These are phyloP conservation scores for Penicillium concentricum DNA, from an alignment of 2,329 filamentous ascomycete species.

Conservation along the genomic window DNA sequence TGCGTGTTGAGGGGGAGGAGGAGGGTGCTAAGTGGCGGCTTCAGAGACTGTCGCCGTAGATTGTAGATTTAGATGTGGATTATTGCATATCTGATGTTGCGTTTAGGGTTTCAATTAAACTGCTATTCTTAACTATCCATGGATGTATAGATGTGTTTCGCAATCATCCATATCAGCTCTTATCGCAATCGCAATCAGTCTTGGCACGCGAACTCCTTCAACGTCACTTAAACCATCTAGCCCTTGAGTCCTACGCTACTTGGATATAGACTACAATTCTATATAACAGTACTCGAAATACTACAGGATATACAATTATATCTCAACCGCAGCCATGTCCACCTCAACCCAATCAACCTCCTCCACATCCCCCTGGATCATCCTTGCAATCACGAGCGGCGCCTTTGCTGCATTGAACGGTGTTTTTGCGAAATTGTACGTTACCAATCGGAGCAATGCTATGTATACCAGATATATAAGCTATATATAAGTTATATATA, in stretches of 20 bases:
- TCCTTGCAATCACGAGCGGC: constrained; percentile 61
- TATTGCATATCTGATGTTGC: not conserved
- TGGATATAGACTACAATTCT: constrained; percentile 4
- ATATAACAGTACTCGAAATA: not conserved
- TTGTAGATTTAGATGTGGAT: not conserved
- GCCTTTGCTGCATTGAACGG: constrained; percentile 64
- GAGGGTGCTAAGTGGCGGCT: constrained; percentile 38
- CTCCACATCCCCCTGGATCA: constrained; percentile 44
- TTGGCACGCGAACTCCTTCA: constrained; percentile 16
- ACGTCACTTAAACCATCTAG: not conserved
- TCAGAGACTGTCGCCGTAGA: constrained; percentile 42
- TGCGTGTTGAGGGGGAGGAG: constrained; percentile 64
- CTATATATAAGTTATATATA: not conserved
- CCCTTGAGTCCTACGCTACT: not conserved
- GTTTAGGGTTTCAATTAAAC: not conserved
- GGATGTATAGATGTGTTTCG: not conserved
- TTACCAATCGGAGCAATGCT: not conserved
- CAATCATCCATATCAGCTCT: constrained; percentile 12
- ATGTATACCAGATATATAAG: not conserved
- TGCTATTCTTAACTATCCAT: not conserved
- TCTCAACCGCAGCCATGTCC: constrained; percentile 4
- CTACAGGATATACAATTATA: not conserved
- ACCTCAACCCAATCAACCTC: constrained; percentile 6
- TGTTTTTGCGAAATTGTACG: constrained; percentile 65
- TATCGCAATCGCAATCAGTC: constrained; percentile 10